A percentile compares a stretch with the other conserved stretches of the same genome.
Evolutionary conservation across 306 rosid species (phyloP).

Genomic region (Pyrus communis): DNA sequence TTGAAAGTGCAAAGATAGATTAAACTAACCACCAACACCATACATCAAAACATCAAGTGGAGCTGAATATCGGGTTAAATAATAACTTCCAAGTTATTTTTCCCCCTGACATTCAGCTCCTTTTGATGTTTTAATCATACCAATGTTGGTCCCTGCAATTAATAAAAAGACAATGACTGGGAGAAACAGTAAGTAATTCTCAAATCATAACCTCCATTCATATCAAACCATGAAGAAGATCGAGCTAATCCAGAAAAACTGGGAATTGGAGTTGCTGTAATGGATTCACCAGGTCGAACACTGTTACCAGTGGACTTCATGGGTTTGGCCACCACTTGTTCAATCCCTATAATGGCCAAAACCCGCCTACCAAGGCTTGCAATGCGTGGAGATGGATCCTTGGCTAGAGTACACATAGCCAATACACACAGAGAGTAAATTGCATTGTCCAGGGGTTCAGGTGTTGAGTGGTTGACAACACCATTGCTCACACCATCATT

Average conservation of each 20-base stretch:
- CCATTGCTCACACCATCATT: slow-evolving; percentile 86
- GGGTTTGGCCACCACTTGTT: slow-evolving; percentile 86
- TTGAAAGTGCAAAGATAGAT: background rate
- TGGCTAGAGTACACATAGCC: slow-evolving; percentile 85
- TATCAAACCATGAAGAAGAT: slow-evolving; percentile 92
- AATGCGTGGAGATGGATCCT: slow-evolving; percentile 95
- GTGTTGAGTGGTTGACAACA: slow-evolving; percentile 49
- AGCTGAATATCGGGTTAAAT: background rate
- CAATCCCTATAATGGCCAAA: slow-evolving; percentile 87
- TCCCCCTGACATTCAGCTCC: background rate
- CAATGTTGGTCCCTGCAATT: background rate
- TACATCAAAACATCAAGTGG: background rate
- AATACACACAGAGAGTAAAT: slow-evolving; percentile 78
- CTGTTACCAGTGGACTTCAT: slow-evolving; percentile 33
- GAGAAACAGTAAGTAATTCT: slow-evolving; percentile 3
- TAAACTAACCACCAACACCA: background rate
- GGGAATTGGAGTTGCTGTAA: slow-evolving; percentile 31
- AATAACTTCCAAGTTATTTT: background rate
- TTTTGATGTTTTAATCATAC: background rate
- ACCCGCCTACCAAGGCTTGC: slow-evolving; percentile 85
- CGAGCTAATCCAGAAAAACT: slow-evolving; percentile 75
- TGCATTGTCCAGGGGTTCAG: slow-evolving; percentile 59
- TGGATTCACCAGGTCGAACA: slow-evolving; percentile 41
- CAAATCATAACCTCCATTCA: slow-evolving; percentile 67
- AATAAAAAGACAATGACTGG: background rate